A percentile compares a stretch with the other conserved stretches of the same genome.
Evolutionary conservation across 306 rosid species (phyloP).

Genomic region (Arachis hypogaea): DNA sequence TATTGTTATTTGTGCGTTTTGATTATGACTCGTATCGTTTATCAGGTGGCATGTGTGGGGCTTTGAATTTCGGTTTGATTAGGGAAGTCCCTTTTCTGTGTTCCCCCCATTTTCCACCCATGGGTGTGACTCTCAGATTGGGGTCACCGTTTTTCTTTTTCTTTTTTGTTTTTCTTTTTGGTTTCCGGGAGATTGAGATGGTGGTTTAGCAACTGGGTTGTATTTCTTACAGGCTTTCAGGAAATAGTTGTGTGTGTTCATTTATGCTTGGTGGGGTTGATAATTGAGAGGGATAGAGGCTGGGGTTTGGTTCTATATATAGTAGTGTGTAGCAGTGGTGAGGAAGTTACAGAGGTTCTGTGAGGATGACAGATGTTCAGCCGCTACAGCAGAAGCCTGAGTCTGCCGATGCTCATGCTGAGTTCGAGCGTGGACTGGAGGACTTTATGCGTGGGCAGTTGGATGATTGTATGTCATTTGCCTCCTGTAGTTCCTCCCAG

Average conservation of each 20-base stretch:
- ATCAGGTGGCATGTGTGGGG: conserved; percentile 59
- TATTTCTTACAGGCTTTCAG: conserved; percentile 36
- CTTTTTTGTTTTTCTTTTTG: conserved; percentile 49
- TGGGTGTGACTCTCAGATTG: conserved; percentile 46
- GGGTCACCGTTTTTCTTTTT: conserved; percentile 53
- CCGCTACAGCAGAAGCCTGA: conserved; percentile 94
- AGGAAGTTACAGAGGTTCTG: conserved; percentile 43
- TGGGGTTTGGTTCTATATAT: conserved; percentile 35
- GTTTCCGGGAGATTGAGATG: conserved; percentile 55
- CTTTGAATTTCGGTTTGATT: conserved; percentile 58
- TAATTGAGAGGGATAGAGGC: conserved; percentile 39
- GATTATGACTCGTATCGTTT: conserved; percentile 47
- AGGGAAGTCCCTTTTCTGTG: conserved; percentile 35
- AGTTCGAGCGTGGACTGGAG: conserved; percentile 86
- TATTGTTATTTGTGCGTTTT: conserved; percentile 21
- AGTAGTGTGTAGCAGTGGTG: conserved; percentile 42
- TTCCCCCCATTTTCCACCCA: conserved; percentile 16
- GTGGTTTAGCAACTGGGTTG: conserved; percentile 44
- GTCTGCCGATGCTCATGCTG: conserved; percentile 72
- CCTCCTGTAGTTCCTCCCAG: conserved; percentile 87
- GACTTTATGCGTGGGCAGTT: conserved; percentile 93
- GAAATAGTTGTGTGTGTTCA: conserved; percentile 44
- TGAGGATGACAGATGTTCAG: conserved; percentile 83
- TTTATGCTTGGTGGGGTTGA: conserved; percentile 38
- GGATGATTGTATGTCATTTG: conserved; percentile 96